These are phyloP conservation scores for Beauveria sp. DNA, from an alignment of 2,329 filamentous ascomycete species.

Conservation along the genomic window DNA sequence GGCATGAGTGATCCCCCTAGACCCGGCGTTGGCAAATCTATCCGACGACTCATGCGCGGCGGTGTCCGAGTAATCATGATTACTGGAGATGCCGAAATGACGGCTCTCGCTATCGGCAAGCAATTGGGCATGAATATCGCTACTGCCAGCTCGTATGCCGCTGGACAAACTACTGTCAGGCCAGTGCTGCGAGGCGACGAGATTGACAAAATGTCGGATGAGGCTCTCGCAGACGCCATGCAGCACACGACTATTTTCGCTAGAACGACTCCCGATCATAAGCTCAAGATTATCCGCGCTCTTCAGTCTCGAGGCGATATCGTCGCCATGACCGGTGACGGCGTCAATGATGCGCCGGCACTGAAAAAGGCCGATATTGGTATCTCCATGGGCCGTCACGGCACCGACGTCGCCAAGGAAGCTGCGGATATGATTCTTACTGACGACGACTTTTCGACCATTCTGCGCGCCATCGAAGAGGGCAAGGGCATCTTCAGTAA, in stretches of 20 bases:
- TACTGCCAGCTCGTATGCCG: constrained; percentile 40
- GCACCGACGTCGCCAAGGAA: constrained; percentile 95
- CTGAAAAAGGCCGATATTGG: constrained; percentile 97
- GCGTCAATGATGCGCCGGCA: constrained; percentile 94
- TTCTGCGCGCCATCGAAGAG: constrained; percentile 92
- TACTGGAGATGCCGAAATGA: constrained; percentile 91
- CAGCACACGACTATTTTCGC: constrained; percentile 90
- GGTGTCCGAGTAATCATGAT: constrained; percentile 99
- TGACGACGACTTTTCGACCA: constrained; percentile 84
- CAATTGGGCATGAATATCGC: constrained; percentile 90
- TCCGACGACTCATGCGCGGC: constrained; percentile 82
- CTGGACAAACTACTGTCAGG: constrained; percentile 52
- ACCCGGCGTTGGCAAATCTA: constrained; percentile 81
- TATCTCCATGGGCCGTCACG: constrained; percentile 90
- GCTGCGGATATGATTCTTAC: constrained; percentile 90
- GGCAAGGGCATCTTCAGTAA: constrained; percentile 99
- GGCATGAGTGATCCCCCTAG: constrained; percentile 97
- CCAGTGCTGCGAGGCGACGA: constrained; percentile 82
- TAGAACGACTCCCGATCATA: constrained; percentile 92
- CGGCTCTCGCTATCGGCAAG: constrained; percentile 84
- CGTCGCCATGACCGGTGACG: constrained; percentile 97
- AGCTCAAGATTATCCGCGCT: constrained; percentile 91
- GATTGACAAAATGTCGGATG: constrained; percentile 83
- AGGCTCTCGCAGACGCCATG: constrained; percentile 77
- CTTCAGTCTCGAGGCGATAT: constrained; percentile 91